Evolutionary conservation across 352 stramenopile genomes (phyloP).

Genomic region (Phytopythium sindhum): DNA sequence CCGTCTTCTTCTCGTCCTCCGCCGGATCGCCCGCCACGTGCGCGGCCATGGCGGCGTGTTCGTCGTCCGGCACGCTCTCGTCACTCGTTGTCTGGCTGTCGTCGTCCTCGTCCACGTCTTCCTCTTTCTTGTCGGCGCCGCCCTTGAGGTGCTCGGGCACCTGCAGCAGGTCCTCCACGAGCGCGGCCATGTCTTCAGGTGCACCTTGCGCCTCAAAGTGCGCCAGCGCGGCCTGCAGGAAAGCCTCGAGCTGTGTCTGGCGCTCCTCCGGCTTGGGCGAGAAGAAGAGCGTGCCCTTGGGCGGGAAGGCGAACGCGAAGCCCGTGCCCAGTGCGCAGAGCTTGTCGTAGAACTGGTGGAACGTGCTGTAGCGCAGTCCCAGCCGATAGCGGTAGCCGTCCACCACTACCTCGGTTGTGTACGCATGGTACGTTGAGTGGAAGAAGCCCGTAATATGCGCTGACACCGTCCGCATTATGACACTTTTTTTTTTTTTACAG

Average conservation of each 20-base stretch:
- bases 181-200: slow-evolving; percentile 26
- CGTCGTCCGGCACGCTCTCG: slow-evolving; percentile 30
- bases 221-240: slow-evolving; percentile 46
- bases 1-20: not conserved
- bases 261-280: slow-evolving; percentile 52
- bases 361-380: slow-evolving; percentile 65
- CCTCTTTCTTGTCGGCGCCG: slow-evolving; percentile 21
- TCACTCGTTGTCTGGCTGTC: slow-evolving; percentile 25
- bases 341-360: slow-evolving; percentile 53
- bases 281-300: slow-evolving; percentile 66
- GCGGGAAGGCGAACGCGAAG: slow-evolving; percentile 60
- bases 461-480: not conserved
- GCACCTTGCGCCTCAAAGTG: slow-evolving; percentile 28
- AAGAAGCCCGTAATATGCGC: slow-evolving; percentile 51
- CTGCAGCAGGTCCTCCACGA: slow-evolving; percentile 59
- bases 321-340: slow-evolving; percentile 30
- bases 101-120: slow-evolving; percentile 3
- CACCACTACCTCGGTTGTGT: slow-evolving; percentile 51
- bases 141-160: slow-evolving; percentile 36
- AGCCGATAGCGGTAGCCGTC: slow-evolving; percentile 41
- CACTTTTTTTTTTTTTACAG: too few relatives aligned
- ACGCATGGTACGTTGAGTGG: slow-evolving; percentile 40
- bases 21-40: not conserved
- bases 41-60: slow-evolving; percentile 14
- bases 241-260: slow-evolving; percentile 56